Conservation (phyloP, 257 asterid genomes). For the Jacaranda copaia region DNA sequence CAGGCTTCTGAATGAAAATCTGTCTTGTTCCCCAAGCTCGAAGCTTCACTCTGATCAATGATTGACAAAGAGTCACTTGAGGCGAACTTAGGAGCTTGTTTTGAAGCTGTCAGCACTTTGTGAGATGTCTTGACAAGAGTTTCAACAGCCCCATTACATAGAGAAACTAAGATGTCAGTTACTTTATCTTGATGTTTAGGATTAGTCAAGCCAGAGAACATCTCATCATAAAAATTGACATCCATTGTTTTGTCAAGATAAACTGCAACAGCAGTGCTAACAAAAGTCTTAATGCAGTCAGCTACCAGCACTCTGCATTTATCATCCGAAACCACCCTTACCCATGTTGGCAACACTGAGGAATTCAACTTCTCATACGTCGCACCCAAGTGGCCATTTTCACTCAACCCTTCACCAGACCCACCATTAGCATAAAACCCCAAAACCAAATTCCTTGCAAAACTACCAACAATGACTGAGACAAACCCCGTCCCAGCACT, state of each 20-base stretch:
- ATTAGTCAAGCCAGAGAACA: constrained; percentile 87
- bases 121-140: constrained; percentile 93
- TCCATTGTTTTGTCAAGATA: constrained; percentile 95
- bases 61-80: constrained; percentile 42
- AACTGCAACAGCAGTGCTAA: constrained; percentile 83
- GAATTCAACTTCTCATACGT: constrained; percentile 42
- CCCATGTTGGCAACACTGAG: constrained; percentile 58
- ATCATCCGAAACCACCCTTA: constrained; percentile 63
- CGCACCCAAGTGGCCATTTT: constrained; percentile 35
- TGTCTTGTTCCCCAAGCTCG: constrained; percentile 34
- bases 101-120: constrained; percentile 72
- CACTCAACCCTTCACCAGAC: constrained; percentile 46
- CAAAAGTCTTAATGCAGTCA: constrained; percentile 79
- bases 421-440: constrained; percentile 58
- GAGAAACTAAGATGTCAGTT: constrained; percentile 68
- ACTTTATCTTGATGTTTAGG: constrained; percentile 83
- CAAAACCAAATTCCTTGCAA: constrained; percentile 85
- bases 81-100: constrained; percentile 41
- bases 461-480: constrained; percentile 83
- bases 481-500: constrained; percentile 84
- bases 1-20: constrained; percentile 43
- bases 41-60: constrained; percentile 48
- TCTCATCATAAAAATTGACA: constrained; percentile 79
- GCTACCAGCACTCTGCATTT: constrained; percentile 70
- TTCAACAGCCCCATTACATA: constrained; percentile 92